A percentile compares a stretch with the other conserved stretches of the same genome.
These are phyloP conservation scores for Lodderomyces theae DNA, from an alignment of 1,139 yeast genomes.

Conservation along the genomic window DNA sequence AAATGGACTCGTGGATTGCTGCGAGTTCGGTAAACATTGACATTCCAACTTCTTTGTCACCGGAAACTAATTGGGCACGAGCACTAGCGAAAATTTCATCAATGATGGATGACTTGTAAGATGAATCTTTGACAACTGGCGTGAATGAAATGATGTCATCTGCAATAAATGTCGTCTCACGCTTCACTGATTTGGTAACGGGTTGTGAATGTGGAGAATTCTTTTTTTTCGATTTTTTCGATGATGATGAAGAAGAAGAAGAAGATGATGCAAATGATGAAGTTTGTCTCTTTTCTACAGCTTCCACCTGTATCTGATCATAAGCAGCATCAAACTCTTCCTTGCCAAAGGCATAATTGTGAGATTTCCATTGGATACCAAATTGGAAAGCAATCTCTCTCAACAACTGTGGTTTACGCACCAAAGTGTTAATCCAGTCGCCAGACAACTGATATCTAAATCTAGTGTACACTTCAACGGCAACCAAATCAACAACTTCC, in stretches of 20 bases:
- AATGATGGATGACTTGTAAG: slow-evolving; percentile 63
- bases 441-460: slow-evolving; percentile 59
- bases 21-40: slow-evolving; percentile 67
- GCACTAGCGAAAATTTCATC: slow-evolving; percentile 81
- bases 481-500: slow-evolving; percentile 42
- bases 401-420: slow-evolving; percentile 49
- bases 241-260: slow-evolving; percentile 7
- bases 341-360: slow-evolving; percentile 47
- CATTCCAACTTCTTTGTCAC: slow-evolving; percentile 46
- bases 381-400: slow-evolving; percentile 73
- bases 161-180: slow-evolving; percentile 46
- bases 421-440: slow-evolving; percentile 39
- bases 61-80: slow-evolving; percentile 38
- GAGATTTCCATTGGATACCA: slow-evolving; percentile 84
- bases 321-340: slow-evolving; percentile 40
- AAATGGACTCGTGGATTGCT: slow-evolving; percentile 75
- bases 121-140: slow-evolving; percentile 72
- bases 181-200: slow-evolving; percentile 18
- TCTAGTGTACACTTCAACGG: slow-evolving; percentile 52
- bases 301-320: slow-evolving; percentile 13
- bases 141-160: slow-evolving; percentile 67
- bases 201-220: background rate
- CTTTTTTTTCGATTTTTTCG: slow-evolving; percentile 27
- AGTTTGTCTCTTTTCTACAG: slow-evolving; percentile 16
- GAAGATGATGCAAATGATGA: slow-evolving; percentile 6